phyloP scores from a whole-genome alignment of 495 filamentous ascomycete genomes.

The Usnea hakonensis region DNA sequence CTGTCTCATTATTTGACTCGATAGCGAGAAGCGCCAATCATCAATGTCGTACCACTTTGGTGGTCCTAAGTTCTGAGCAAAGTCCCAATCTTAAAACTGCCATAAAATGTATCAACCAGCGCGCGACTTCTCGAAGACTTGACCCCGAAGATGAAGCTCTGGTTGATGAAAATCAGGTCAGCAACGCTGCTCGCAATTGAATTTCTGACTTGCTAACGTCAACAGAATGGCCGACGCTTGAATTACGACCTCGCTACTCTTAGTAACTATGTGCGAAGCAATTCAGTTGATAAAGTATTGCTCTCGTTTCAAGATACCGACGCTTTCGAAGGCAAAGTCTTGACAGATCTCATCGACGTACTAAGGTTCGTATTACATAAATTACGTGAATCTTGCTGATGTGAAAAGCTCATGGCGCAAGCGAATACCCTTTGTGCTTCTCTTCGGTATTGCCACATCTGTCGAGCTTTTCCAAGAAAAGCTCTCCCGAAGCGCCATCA shows the following conservation, averaged over 20 bases:
- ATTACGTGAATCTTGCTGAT: slow-evolving; percentile 12
- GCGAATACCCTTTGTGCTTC: slow-evolving; percentile 79
- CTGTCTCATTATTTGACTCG: slow-evolving; percentile 63
- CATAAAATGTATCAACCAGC: slow-evolving; percentile 75
- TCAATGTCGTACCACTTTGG: slow-evolving; percentile 45
- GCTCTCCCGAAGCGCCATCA: slow-evolving; percentile 65
- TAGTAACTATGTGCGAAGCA: slow-evolving; percentile 51
- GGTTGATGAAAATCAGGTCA: slow-evolving; percentile 13
- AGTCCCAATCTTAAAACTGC: slow-evolving; percentile 73
- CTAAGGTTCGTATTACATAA: slow-evolving; percentile 53
- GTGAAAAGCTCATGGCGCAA: slow-evolving; percentile 68
- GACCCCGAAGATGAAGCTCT: slow-evolving; percentile 29
- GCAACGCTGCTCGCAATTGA: neutral
- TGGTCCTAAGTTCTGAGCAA: slow-evolving; percentile 71
- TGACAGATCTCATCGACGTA: slow-evolving; percentile 70
- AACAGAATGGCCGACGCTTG: slow-evolving; percentile 61
- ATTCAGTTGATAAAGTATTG: slow-evolving; percentile 53
- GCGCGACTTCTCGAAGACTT: slow-evolving; percentile 51
- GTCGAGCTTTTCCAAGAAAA: slow-evolving; percentile 81
- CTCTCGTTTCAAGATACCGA: slow-evolving; percentile 86
- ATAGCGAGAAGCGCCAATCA: slow-evolving; percentile 46
- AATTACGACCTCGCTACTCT: slow-evolving; percentile 88
- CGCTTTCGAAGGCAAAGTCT: slow-evolving; percentile 72
- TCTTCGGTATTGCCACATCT: slow-evolving; percentile 88
- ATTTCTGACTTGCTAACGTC: neutral